phyloP scores from a whole-genome alignment of 2,329 filamentous ascomycete species.

The Eutypella sp. region DNA sequence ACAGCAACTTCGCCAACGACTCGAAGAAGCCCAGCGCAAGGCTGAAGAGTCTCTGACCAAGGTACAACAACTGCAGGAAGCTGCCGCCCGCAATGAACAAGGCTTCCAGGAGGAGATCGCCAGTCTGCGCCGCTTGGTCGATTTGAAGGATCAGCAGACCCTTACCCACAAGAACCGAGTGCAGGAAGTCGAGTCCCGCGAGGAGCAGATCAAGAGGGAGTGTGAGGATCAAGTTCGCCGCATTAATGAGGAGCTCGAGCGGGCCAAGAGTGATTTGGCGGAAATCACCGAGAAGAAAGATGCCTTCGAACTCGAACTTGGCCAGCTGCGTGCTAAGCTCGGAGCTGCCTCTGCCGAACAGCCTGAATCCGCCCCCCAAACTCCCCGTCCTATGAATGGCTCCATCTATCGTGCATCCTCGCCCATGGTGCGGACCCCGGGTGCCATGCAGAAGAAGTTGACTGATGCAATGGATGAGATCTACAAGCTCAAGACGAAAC shows the following conservation, averaged over 20 bases:
- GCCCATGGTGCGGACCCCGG: conserved; percentile 59
- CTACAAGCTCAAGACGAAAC: conserved; percentile 63
- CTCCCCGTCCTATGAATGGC: conserved; percentile 53
- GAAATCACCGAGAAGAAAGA: conserved; percentile 45
- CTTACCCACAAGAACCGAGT: conserved; percentile 67
- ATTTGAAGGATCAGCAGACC: conserved; percentile 73
- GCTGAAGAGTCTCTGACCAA: conserved; percentile 77
- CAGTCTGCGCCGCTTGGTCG: conserved; percentile 71
- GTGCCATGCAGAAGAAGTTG: conserved; percentile 53
- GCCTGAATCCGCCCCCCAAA: conserved; percentile 52
- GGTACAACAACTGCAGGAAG: conserved; percentile 81
- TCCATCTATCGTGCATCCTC: conserved; percentile 51
- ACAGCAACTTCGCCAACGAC: conserved; percentile 69
- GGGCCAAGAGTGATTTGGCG: conserved; percentile 42
- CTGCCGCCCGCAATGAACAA: conserved; percentile 76
- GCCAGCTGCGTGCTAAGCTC: conserved; percentile 45
- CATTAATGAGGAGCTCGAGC: conserved; percentile 52
- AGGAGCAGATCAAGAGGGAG: conserved; percentile 62
- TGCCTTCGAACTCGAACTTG: conserved; percentile 49
- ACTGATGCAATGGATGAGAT: conserved; percentile 61
- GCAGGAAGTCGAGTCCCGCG: conserved; percentile 60
- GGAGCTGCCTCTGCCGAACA: conserved; percentile 34
- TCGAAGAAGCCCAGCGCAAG: conserved; percentile 81
- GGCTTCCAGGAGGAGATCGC: conserved; percentile 84
- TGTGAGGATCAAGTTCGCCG: conserved; percentile 56